Evolutionary conservation across 768 basidiomycete species (phyloP), one percentile per base, ranked within the genome.

Genomic region (Arthromyces matolae): DNA sequence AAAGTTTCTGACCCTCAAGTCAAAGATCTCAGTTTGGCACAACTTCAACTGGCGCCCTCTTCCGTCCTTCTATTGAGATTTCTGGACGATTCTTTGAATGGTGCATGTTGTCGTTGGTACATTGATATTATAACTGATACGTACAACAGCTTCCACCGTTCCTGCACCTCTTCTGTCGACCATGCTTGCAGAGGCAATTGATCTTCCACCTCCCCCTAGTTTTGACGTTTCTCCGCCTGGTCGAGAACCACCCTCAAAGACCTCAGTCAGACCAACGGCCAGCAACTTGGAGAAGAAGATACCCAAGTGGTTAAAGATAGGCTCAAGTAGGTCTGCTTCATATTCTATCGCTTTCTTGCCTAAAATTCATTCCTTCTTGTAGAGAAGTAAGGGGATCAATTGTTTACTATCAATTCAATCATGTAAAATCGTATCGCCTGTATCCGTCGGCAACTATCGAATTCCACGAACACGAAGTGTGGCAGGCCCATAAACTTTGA

Each of bases 231-330:
- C 50, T 16, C 33, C 52, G 20, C 32, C 34, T 20, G 44, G 46
- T 23, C 43, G 40, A 45, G 34, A 22, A 19, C 43, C 54, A 41
- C 25, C 48, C 37, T 38, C 48, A 29, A 23, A 43, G 32, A 32
- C 44, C 6, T 46, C 48, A 19, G 43, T 56, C 18, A 33, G 25
- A 18, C 18, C 41, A 18, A 34, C 31, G 20, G 24, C 52, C 6
- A 28, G 47, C 28, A 45, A 28, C 42, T 31, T 60, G 40, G 78
- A 74, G 45, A 79, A 72, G 66, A 89, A 87, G 67, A 67, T 84
- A 49, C 85, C 89, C 10, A 89, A 89, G 59, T 91, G 87, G 89
- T 57, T 92, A 22, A 90, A 88, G 63, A 59, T 84, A 37, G 82
- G 80, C 27, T 53, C 69, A 40, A 83, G 84, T 84, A 54, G 60